Evolutionary conservation across 1,284 basidiomycete genomes (phyloP).

Genomic region (Neotropicomus parvogracilis): DNA sequence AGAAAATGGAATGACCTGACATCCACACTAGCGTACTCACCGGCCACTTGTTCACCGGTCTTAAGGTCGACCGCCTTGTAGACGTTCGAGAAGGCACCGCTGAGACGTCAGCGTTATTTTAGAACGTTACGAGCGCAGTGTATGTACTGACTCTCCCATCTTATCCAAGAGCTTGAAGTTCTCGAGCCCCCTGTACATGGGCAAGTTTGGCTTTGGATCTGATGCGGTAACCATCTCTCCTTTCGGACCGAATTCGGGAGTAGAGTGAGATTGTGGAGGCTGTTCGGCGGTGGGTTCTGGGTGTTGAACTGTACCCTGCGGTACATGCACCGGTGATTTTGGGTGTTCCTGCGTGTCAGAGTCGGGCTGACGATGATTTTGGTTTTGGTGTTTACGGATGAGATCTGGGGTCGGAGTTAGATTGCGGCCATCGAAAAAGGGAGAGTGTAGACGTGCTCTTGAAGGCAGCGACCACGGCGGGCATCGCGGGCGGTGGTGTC

Average conservation of each 20-base stretch:
- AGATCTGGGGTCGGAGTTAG: slow-evolving; percentile 55
- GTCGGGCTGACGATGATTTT: slow-evolving; percentile 43
- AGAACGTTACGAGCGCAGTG: not conserved
- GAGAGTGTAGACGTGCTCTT: slow-evolving; percentile 49
- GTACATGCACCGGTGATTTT: slow-evolving; percentile 33
- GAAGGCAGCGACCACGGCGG: slow-evolving; percentile 63
- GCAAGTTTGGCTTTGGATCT: slow-evolving; percentile 77
- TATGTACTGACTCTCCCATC: slow-evolving; percentile 90
- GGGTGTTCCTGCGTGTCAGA: slow-evolving; percentile 27
- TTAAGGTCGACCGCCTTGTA: slow-evolving; percentile 87
- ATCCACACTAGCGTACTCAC: slow-evolving; percentile 41
- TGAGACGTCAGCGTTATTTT: slow-evolving; percentile 30
- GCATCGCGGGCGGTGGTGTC: slow-evolving; percentile 22
- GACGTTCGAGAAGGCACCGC: slow-evolving; percentile 97
- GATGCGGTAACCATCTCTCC: slow-evolving; percentile 66
- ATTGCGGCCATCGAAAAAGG: slow-evolving; percentile 7
- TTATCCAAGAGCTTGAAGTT: slow-evolving; percentile 80
- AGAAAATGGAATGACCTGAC: slow-evolving; percentile 1
- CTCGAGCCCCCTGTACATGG: slow-evolving; percentile 81
- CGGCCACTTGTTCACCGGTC: slow-evolving; percentile 82
- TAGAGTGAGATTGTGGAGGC: slow-evolving; percentile 29
- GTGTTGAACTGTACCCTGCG: slow-evolving; percentile 27
- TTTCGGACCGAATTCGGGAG: slow-evolving; percentile 49
- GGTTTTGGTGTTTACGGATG: slow-evolving; percentile 74
- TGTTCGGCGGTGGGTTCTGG: slow-evolving; percentile 33